Percentiles rank a stretch among this genome's conserved stretches.
Evolutionary conservation across 164 flowering plant species (phyloP).

Genomic region (Nymphaea thermarum): DNA sequence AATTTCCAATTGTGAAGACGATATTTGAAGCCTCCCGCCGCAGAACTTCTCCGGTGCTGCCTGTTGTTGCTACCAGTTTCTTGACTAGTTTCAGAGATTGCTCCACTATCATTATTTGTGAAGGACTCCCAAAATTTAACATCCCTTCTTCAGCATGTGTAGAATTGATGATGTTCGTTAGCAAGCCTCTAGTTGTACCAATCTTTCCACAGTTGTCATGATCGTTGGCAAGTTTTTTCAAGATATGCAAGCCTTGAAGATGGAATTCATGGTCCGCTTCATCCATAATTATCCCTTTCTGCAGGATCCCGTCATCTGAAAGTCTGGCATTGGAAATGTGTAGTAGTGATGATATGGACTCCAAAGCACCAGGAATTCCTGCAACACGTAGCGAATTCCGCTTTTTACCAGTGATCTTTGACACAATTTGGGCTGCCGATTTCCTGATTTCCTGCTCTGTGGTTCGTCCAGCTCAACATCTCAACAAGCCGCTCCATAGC

Average conservation of each 20-base stretch:
- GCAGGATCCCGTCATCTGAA: too few relatives aligned
- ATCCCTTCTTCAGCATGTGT: conserved; percentile 41
- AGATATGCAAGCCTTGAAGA: conserved; percentile 69
- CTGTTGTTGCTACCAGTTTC: conserved; percentile 74
- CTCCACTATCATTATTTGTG: conserved; percentile 50
- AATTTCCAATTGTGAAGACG: conserved; percentile 82
- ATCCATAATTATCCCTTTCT: conserved; percentile 12
- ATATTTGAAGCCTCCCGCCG: conserved; percentile 67
- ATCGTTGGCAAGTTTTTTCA: conserved; percentile 81
- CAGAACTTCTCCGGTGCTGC: conserved; percentile 61
- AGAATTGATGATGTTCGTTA: conserved; percentile 74
- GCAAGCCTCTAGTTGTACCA: conserved; percentile 73
- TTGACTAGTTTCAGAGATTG: conserved; percentile 66
- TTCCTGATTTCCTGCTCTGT: conserved; percentile 60
- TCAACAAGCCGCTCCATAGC: conserved; percentile 79
- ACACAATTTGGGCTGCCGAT: conserved; percentile 70
- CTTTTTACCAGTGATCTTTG: conserved; percentile 67
- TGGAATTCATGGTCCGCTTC: conserved; percentile 49
- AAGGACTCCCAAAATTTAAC: neutral
- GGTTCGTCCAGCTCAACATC: conserved; percentile 90
- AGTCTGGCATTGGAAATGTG: neutral
- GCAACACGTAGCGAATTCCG: conserved; percentile 78
- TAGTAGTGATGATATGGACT: conserved; percentile 78
- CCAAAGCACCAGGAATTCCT: conserved; percentile 88
- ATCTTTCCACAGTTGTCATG: conserved; percentile 93